Evolutionary conservation across 495 filamentous ascomycete species (phyloP), one percentile per base, ranked within the genome.

Genomic region (Chaetomium tenue): DNA sequence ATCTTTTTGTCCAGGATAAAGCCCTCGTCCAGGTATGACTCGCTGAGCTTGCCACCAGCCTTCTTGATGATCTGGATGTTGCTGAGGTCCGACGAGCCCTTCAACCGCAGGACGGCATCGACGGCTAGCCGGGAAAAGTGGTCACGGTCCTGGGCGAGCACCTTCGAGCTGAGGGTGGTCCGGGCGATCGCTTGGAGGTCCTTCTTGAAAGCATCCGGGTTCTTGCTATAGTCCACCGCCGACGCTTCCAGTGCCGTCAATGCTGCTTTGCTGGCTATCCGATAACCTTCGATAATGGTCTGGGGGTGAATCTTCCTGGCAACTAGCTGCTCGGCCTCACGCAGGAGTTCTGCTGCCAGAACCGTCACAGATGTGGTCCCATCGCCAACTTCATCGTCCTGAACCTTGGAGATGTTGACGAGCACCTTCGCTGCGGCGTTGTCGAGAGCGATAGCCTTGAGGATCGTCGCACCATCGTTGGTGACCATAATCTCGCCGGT

Each of bases 41-140:
- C 94, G 72, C 84, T 92, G 60, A 98, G 84, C 82, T 97, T 98
- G 70, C 94, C 94, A 68, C 94, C 94, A 15, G 95, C 91, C 82
- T 98, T 98, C 83, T 98, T 98, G 81, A 98, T 98, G 69, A 98
- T 90, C 78, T 98, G 94, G 66, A 98, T 98, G 76, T 98, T 94
- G 69, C 91, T 96, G 56, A 98, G 84, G 75, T 98, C 96, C 48
- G 91, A 90, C 9, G 92, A 96, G 20, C 91, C 91, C 80, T 91
- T 89, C 74, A 98, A 81, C 61, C 95, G 85, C 26, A 98, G 78
- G 18, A 98, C 89, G 23, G 95, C 94, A 73, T 98, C 94, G 60
- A 88, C 89, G n/a, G 94, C 93, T 15, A 98, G 83, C 71, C 87
- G 85, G 52, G 94, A 86, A 71, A 98, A 98, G 74, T 97, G 91